phyloP scores from a whole-genome alignment of 75 land plant species.

The Cunninghamia lanceolata region DNA sequence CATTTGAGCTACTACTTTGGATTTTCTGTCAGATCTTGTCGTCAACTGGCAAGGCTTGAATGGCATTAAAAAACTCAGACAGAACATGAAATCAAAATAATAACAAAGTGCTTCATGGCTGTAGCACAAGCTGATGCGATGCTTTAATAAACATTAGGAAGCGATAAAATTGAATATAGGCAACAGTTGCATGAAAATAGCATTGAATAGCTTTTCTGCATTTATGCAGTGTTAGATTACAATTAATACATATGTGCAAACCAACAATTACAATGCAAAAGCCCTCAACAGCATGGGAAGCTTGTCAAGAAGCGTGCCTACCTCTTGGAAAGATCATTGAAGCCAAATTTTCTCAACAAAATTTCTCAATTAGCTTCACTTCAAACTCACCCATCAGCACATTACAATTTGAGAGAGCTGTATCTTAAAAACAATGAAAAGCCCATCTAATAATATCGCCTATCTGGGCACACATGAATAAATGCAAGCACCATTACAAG shows the following conservation, averaged over 20 bases:
- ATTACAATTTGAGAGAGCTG: background rate
- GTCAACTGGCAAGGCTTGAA: background rate
- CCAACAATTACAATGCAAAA: conserved; percentile 1
- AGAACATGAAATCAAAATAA: background rate
- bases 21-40: too few species aligned
- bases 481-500: background rate
- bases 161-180: background rate
- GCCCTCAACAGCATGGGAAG: background rate
- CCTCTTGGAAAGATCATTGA: background rate
- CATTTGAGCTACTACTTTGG: too few species aligned
- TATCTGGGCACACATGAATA: background rate
- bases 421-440: conserved; percentile 4
- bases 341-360: background rate
- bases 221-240: background rate
- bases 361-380: conserved; percentile 3
- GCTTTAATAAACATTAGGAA: too few species aligned
- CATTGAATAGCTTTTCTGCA: conserved; percentile 3
- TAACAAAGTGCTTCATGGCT: background rate
- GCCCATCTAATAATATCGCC: background rate
- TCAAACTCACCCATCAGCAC: background rate
- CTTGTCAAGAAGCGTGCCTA: background rate
- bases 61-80: background rate
- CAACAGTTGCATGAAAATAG: background rate
- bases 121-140: too few species aligned
- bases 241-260: background rate